Conservation (phyloP, 1,284 basidiomycete genomes). For the Caloboletus firmus region DNA sequence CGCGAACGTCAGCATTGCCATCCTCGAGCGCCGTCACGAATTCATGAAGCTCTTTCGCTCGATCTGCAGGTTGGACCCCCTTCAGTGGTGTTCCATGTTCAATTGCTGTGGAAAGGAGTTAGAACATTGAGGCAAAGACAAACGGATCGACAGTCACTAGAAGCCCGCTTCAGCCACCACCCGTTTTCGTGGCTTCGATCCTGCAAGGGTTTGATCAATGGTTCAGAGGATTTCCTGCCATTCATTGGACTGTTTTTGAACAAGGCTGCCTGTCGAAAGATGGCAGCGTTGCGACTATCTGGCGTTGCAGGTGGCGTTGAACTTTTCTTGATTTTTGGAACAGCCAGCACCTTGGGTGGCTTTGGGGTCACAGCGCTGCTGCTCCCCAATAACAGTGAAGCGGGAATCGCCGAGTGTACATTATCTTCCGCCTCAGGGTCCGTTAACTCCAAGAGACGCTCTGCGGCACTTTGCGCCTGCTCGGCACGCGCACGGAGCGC, state of each 20-base stretch:
- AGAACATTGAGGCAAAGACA: constrained; percentile 11
- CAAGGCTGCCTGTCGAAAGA: constrained; percentile 72
- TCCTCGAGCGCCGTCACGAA: constrained; percentile 54
- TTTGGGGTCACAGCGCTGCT: constrained; percentile 43
- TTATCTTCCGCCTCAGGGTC: constrained; percentile 66
- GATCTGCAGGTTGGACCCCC: constrained; percentile 39
- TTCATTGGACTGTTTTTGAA: constrained; percentile 74
- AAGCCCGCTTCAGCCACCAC: constrained; percentile 76
- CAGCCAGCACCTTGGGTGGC: constrained; percentile 24
- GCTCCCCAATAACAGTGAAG: constrained; percentile 52
- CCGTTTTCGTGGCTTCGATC: constrained; percentile 62
- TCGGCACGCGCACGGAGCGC: constrained; percentile 80
- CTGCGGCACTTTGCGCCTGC: constrained; percentile 86
- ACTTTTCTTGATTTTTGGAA: constrained; percentile 29
- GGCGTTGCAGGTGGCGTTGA: constrained; percentile 57
- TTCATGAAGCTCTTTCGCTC: constrained; percentile 49
- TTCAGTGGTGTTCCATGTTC: constrained; percentile 47
- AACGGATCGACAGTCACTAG: constrained; percentile 41
- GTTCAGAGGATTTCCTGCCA: constrained; percentile 44
- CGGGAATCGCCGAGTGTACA: constrained; percentile 53
- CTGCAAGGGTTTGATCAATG: constrained; percentile 64
- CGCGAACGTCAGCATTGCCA: constrained; percentile 48
- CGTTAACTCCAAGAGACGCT: constrained; percentile 75
- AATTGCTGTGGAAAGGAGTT: constrained; percentile 43
- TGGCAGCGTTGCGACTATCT: constrained; percentile 51